Percentiles rank a stretch among this genome's conserved stretches.
Evolutionary conservation across 2,329 filamentous ascomycete species (phyloP).

Genomic region (Thelonectria rubi): DNA sequence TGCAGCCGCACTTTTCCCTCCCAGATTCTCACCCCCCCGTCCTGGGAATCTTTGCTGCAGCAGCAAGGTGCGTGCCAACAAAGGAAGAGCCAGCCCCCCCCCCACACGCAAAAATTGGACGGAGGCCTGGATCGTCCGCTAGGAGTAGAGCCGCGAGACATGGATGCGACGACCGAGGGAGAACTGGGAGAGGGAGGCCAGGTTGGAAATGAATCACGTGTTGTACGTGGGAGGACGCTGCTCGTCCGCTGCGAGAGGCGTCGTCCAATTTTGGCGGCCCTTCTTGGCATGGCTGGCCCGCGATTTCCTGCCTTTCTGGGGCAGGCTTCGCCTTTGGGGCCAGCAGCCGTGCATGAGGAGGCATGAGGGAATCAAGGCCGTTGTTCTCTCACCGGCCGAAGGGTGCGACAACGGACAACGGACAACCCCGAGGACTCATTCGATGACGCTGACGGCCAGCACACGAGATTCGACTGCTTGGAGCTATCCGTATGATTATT

Average conservation of each 20-base stretch:
- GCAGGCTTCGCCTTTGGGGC: background rate
- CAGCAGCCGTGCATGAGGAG: background rate
- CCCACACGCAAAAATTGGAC: background rate
- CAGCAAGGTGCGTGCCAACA: too few relatives aligned
- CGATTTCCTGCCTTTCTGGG: background rate
- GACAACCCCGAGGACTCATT: too few relatives aligned
- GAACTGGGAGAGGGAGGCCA: slow-evolving; percentile 7
- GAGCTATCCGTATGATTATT: background rate
- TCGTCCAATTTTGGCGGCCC: background rate
- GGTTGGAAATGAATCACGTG: background rate
- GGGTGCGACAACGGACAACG: background rate
- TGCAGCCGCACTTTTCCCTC: too few relatives aligned
- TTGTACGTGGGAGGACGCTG: background rate
- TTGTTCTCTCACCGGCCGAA: background rate
- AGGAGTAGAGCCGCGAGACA: slow-evolving; percentile 36
- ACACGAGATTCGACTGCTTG: background rate
- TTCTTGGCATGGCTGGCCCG: background rate
- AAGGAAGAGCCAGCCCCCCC: slow-evolving; percentile 25
- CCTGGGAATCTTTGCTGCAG: slow-evolving; percentile 20
- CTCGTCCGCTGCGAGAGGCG: background rate
- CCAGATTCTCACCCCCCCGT: too few relatives aligned
- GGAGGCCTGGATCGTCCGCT: slow-evolving; percentile 25
- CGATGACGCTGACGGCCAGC: too few relatives aligned
- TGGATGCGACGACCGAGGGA: slow-evolving; percentile 31
- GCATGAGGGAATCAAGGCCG: background rate